Conservation (phyloP, 352 stramenopile species). For the Globisporangium echinulatum region DNA sequence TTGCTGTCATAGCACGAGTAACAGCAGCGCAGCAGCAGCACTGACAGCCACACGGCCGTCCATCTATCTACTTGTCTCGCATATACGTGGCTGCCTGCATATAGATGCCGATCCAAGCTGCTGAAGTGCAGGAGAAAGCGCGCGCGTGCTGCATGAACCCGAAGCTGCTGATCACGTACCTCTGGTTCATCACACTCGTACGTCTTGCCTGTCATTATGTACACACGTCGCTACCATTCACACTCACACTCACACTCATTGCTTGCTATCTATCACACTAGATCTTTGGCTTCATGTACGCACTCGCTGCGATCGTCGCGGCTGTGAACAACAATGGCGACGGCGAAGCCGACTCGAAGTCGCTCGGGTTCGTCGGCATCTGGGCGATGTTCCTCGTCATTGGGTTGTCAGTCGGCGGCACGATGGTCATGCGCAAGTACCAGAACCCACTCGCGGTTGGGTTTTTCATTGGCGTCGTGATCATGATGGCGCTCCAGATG, state of each 20-base stretch:
- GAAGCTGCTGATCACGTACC: conserved; percentile 80
- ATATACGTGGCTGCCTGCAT: background rate
- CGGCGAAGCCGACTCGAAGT: conserved; percentile 65
- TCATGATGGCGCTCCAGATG: conserved; percentile 89
- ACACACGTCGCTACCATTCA: conserved; percentile 21
- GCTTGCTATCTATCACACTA: conserved; percentile 27
- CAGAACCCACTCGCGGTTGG: conserved; percentile 79
- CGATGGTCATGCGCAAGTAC: conserved; percentile 88
- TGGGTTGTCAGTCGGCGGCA: conserved; percentile 73
- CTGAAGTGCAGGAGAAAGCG: conserved; percentile 49
- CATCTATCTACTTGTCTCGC: too few species aligned
- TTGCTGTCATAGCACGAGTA: background rate
- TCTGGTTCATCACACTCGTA: conserved; percentile 77
- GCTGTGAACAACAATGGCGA: conserved; percentile 72
- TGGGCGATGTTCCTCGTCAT: conserved; percentile 83
- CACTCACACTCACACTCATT: conserved; percentile 25
- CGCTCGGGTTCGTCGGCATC: conserved; percentile 73
- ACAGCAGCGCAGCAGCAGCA: background rate
- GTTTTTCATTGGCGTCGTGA: conserved; percentile 87
- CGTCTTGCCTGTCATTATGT: conserved; percentile 1
- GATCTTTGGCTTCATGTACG: conserved; percentile 84
- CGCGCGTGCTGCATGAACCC: conserved; percentile 72
- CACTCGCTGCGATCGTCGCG: conserved; percentile 76
- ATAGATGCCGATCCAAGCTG: conserved; percentile 50
- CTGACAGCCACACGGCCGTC: background rate